Conservation (phyloP, 345 rosid species). For the Corymbia maculata region DNA sequence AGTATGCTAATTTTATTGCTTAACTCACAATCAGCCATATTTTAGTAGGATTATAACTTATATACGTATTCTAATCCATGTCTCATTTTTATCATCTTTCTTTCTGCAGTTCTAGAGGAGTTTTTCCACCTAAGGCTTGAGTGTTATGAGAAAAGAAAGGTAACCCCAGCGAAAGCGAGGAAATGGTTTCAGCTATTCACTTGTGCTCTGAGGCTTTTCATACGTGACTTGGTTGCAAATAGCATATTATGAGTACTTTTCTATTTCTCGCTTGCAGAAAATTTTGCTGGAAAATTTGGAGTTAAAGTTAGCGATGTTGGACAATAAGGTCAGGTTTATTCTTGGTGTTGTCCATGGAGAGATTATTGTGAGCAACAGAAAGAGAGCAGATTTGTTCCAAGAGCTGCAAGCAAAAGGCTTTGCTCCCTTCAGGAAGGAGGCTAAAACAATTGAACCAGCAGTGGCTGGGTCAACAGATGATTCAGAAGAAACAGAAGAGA, state of each 20-base stretch:
- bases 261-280: conserved; percentile 28
- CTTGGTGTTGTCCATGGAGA: conserved; percentile 84
- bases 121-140: conserved; percentile 69
- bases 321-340: conserved; percentile 83
- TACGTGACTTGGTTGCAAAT: background rate
- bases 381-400: conserved; percentile 61
- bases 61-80: background rate
- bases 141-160: conserved; percentile 68
- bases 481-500: conserved; percentile 46
- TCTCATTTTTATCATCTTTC: background rate
- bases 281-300: conserved; percentile 49
- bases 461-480: conserved; percentile 60
- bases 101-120: conserved; percentile 69
- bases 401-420: conserved; percentile 75
- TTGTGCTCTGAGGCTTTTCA: background rate
- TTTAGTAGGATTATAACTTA: background rate
- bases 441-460: conserved; percentile 38
- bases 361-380: conserved; percentile 80
- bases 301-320: conserved; percentile 55
- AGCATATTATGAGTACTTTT: background rate
- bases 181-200: background rate
- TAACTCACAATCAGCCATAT: background rate
- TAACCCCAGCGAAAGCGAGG: background rate
- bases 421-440: conserved; percentile 71
- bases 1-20: conserved; percentile 25